Evolutionary conservation across 1,284 basidiomycete genomes (phyloP).

Genomic region (Trametes sp.): DNA sequence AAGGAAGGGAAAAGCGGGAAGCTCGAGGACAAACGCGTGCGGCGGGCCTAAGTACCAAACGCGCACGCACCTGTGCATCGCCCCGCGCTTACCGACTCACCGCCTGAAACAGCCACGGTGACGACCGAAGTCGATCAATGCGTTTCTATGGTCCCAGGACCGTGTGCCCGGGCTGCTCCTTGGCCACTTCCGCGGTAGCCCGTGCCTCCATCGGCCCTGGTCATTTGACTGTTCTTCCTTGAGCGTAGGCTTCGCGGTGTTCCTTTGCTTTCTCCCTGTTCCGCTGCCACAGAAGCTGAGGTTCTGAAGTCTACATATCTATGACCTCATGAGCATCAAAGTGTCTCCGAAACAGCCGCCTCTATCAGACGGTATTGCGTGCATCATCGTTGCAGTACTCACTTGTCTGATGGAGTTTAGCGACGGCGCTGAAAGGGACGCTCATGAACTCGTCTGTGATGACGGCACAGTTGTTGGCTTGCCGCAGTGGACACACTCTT

Average conservation of each 20-base stretch:
- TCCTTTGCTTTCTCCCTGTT: neutral
- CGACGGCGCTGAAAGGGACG: neutral
- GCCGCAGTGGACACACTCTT: neutral
- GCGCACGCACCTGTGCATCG: slow-evolving; percentile 21
- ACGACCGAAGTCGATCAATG: slow-evolving; percentile 20
- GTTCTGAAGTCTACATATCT: neutral
- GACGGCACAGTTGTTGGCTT: slow-evolving; percentile 8
- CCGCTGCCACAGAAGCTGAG: neutral
- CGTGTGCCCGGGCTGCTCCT: neutral
- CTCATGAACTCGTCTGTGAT: neutral
- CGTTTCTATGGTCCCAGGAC: slow-evolving; percentile 24
- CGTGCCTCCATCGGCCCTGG: too few relatives aligned
- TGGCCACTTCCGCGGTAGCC: too few relatives aligned
- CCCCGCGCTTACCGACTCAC: slow-evolving; percentile 26
- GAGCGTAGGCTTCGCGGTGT: neutral
- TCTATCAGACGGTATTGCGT: slow-evolving; percentile 18
- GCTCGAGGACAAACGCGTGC: slow-evolving; percentile 15
- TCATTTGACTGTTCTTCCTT: neutral
- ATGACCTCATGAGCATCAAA: neutral
- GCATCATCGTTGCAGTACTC: slow-evolving; percentile 9
- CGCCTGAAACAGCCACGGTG: slow-evolving; percentile 19
- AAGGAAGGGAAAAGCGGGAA: slow-evolving; percentile 30
- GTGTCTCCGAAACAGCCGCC: slow-evolving; percentile 1
- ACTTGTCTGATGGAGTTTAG: slow-evolving; percentile 12
- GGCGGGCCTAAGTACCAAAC: slow-evolving; percentile 4